Percentiles rank a stretch among this genome's conserved stretches.
phyloP scores from a whole-genome alignment of 2,329 filamentous ascomycete species.

The Hymenoscyphus repandus region DNA sequence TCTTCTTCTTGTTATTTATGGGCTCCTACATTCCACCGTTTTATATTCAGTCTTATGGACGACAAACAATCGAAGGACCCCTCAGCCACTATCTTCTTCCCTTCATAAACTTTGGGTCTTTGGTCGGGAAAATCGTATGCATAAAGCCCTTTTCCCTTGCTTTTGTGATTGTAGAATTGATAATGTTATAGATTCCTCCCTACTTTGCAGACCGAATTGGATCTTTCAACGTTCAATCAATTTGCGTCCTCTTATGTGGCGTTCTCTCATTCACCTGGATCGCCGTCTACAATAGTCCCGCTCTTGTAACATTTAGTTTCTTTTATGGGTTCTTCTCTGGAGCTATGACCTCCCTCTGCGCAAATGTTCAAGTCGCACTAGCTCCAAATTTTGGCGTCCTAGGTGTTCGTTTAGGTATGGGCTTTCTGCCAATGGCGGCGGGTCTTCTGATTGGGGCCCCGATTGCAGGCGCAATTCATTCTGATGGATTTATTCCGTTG shows the following conservation, averaged over 20 bases:
- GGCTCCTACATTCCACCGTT: background rate
- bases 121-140: background rate
- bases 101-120: background rate
- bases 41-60: slow-evolving; percentile 3
- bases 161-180: background rate
- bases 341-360: background rate
- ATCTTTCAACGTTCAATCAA: background rate
- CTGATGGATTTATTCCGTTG: background rate
- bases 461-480: slow-evolving; percentile 12
- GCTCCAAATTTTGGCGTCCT: slow-evolving; percentile 7
- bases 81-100: background rate
- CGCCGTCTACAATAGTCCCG: slow-evolving; percentile 43
- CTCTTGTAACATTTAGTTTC: slow-evolving; percentile 66
- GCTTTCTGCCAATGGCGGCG: slow-evolving; percentile 3
- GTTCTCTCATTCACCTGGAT: slow-evolving; percentile 36
- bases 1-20: background rate
- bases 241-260: slow-evolving; percentile 10
- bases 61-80: background rate
- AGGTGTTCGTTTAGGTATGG: slow-evolving; percentile 13
- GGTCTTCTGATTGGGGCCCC: slow-evolving; percentile 14
- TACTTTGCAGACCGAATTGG: slow-evolving; percentile 1
- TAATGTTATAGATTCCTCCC: background rate
- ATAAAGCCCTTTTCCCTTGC: background rate
- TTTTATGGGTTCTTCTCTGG: slow-evolving; percentile 79
- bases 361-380: slow-evolving; percentile 5